Conservation (phyloP, 441 rosid species). For the Erodium texanum region DNA sequence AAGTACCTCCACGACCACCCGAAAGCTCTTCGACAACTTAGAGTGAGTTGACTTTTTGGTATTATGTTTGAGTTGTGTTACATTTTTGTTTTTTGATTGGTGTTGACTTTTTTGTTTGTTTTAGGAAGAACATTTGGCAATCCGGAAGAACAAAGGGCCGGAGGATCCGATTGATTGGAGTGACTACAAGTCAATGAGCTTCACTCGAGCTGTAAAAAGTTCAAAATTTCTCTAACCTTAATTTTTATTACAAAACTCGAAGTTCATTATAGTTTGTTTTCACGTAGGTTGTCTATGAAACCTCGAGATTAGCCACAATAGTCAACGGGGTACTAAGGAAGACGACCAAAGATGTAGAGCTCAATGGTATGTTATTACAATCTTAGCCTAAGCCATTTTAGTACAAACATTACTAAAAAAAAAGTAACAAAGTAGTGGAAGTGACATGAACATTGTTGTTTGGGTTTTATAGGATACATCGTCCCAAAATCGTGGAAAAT, state of each 20-base stretch:
- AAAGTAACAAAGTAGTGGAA: too few relatives aligned
- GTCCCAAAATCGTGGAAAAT: constrained; percentile 41
- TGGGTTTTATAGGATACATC: constrained; percentile 18
- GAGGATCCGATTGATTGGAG: constrained; percentile 29
- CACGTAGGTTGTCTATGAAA: constrained; percentile 32
- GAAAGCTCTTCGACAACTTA: constrained; percentile 38
- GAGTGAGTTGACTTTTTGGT: constrained; percentile 34
- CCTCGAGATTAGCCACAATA: constrained; percentile 36
- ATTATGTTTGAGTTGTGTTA: too few relatives aligned
- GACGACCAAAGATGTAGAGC: constrained; percentile 32
- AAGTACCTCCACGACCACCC: constrained; percentile 57
- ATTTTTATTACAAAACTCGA: background rate
- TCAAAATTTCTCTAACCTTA: background rate
- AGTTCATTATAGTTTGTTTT: background rate
- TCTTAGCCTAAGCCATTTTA: too few relatives aligned
- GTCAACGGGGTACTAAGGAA: constrained; percentile 40
- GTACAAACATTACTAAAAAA: too few relatives aligned
- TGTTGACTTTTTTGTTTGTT: background rate
- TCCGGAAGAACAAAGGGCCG: constrained; percentile 15
- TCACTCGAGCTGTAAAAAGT: constrained; percentile 33
- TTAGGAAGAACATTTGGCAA: constrained; percentile 34
- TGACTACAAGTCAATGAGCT: constrained; percentile 34
- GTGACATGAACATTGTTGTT: background rate
- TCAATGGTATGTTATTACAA: constrained; percentile 25
- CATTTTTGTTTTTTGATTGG: too few relatives aligned